Evolutionary conservation across 108 stramenopile species (phyloP).

Genomic region (Pelagomonas calceolata): DNA sequence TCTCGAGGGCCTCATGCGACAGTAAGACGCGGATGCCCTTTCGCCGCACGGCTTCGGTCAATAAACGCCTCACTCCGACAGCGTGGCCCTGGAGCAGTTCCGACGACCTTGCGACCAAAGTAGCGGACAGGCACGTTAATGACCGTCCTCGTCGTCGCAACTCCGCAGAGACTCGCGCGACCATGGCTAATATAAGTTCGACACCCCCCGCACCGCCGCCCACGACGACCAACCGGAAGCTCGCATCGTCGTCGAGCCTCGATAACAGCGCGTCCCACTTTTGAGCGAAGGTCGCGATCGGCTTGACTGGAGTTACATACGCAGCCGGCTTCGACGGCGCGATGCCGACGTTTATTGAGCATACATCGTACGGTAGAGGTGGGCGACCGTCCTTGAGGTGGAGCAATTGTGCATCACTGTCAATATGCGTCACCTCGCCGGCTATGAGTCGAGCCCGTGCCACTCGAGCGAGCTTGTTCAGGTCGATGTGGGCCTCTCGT

Average conservation of each 20-base stretch:
- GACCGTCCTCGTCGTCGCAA: too few relatives aligned
- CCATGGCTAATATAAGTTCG: slow-evolving; percentile 73
- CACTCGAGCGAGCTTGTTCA: slow-evolving; percentile 39
- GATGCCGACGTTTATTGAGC: slow-evolving; percentile 58
- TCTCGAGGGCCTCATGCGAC: slow-evolving; percentile 1
- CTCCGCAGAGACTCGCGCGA: not conserved
- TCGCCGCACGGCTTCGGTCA: slow-evolving; percentile 41
- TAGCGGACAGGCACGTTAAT: too few relatives aligned
- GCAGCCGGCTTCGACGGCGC: slow-evolving; percentile 20
- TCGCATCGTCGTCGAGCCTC: not conserved
- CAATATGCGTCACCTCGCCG: slow-evolving; percentile 37
- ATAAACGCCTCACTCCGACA: slow-evolving; percentile 25
- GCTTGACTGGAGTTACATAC: slow-evolving; percentile 57
- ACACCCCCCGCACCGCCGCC: slow-evolving; percentile 92
- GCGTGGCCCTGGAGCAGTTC: slow-evolving; percentile 37
- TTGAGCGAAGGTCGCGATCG: slow-evolving; percentile 32
- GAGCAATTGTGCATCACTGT: slow-evolving; percentile 17
- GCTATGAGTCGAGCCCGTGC: slow-evolving; percentile 38
- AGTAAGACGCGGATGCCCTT: slow-evolving; percentile 18
- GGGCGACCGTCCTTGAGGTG: slow-evolving; percentile 37
- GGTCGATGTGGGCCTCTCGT: slow-evolving; percentile 65
- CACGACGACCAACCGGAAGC: slow-evolving; percentile 59
- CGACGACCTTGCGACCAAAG: slow-evolving; percentile 31
- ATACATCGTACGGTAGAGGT: slow-evolving; percentile 47
- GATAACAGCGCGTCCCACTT: slow-evolving; percentile 27